Base-by-base conservation (phyloP, 345 rosid genomes). In the Balakata baccata region DNA sequence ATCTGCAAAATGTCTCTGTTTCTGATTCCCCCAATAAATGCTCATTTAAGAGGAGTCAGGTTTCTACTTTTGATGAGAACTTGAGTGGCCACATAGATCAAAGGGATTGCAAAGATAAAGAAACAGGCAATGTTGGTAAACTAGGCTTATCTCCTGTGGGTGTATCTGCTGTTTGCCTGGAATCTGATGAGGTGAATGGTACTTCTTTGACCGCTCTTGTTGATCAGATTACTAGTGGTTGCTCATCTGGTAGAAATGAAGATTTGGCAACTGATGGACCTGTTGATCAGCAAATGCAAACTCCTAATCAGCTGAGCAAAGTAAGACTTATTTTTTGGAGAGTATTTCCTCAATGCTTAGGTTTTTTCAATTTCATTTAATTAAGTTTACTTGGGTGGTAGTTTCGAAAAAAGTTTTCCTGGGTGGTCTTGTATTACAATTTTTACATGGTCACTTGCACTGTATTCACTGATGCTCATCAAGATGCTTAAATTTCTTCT, bases 161-260 rank as follows among this genome's bases (percentile, higher is more conserved):
- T 41, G 72, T 43, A 75, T 65, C 78, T 72, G 49, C 38, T 56
- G 86, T 59, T 72, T 64, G 37, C 64, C 59, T 52, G n/a, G 75
- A 74, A 63, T 72, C 74, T 11, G 82, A 74, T 49, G 71, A 79
- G 63, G 82, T 64, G 73, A 74, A 70, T 73, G 71, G 69, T 72
- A 73, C 68, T 78, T 70, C 64, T 29, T 43, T 74, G 41, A 64
- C 69, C 71, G 65, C 52, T 8, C 67, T 46, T 52, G 66, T 38
- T 71, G 78, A 70, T 61, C 75, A 61, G 66, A 65, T 57, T 62
- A 73, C 39, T 60, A 66, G 12, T 68, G 68, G 70, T 63, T 68
- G 11, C 68, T 47, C 58, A 10, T 60, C 78, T 13, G 8, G 43
- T 50, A 16, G 66, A 75, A 71, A 57, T 37, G 74, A 75, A 71